These are phyloP conservation scores for Sporothrix euskadiensis DNA, from an alignment of 2,329 filamentous ascomycete species.

Conservation along the genomic window DNA sequence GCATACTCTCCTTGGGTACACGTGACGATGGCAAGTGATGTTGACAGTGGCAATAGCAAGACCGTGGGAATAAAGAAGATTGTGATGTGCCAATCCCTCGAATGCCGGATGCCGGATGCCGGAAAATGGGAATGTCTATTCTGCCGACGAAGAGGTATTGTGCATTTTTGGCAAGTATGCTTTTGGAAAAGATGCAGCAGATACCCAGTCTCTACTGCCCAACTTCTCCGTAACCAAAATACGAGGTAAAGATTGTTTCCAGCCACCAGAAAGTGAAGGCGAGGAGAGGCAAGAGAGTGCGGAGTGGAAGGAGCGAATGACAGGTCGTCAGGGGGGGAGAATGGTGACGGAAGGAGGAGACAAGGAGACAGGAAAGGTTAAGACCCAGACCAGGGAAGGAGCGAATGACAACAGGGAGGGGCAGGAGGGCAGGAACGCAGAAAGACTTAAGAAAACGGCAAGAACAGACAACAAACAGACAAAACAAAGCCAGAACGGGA, in stretches of 20 bases:
- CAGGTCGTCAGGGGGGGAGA: neutral
- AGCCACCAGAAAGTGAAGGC: neutral
- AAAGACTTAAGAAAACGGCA: neutral
- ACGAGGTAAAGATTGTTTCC: neutral
- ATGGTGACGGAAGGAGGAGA: neutral
- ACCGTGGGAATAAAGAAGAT: neutral
- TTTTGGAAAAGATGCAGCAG: neutral
- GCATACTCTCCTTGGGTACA: neutral
- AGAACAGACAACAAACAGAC: neutral
- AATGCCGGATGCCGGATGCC: neutral
- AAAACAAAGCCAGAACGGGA: too few species aligned
- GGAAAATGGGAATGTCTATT: neutral
- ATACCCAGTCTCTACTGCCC: neutral
- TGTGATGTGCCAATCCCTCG: neutral
- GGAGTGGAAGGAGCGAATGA: slow-evolving; percentile 5
- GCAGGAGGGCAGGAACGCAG: neutral
- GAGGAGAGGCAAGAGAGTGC: neutral
- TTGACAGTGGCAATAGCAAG: too few species aligned
- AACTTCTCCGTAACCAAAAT: neutral
- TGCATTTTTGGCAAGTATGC: neutral
- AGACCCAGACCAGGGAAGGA: neutral
- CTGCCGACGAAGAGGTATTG: neutral
- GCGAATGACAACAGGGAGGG: neutral
- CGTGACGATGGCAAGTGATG: neutral
- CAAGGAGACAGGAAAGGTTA: too few species aligned